Conservation (phyloP, 192 early-diverging fungal genomes). For the Coemansia sp. region DNA sequence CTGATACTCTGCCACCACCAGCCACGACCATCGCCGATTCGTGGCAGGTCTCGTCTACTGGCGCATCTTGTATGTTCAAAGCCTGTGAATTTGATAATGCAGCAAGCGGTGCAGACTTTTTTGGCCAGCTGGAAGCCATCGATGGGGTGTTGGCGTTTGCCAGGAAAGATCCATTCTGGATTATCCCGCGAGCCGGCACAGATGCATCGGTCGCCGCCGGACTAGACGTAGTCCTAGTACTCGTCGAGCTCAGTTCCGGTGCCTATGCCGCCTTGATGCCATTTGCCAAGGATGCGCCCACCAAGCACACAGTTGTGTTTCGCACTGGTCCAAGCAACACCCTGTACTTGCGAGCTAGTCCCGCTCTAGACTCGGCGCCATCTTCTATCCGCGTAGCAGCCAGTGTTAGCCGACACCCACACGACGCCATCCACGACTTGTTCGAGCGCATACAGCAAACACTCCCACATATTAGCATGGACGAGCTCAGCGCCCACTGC, state of each 20-base stretch:
- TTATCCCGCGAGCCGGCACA: slow-evolving; percentile 23
- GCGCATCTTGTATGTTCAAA: slow-evolving; percentile 39
- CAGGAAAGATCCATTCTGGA: slow-evolving; percentile 43
- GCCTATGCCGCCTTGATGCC: slow-evolving; percentile 37
- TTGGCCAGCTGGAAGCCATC: slow-evolving; percentile 31
- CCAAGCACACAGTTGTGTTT: slow-evolving; percentile 11
- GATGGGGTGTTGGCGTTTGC: slow-evolving; percentile 37
- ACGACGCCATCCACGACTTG: slow-evolving; percentile 26
- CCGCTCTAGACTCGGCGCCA: neutral
- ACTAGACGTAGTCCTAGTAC: slow-evolving; percentile 22
- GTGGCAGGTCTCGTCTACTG: slow-evolving; percentile 23
- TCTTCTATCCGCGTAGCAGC: slow-evolving; percentile 31
- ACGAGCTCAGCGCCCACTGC: neutral
- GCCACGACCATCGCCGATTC: slow-evolving; percentile 27
- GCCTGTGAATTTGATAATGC: neutral
- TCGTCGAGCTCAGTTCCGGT: slow-evolving; percentile 23
- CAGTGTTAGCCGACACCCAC: slow-evolving; percentile 17
- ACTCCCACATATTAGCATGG: neutral
- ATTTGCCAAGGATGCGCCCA: slow-evolving; percentile 6
- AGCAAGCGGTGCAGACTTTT: neutral
- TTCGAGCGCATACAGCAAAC: slow-evolving; percentile 30
- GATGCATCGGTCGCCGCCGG: slow-evolving; percentile 2
- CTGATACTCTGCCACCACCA: neutral
- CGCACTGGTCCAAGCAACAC: neutral
- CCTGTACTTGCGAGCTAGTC: neutral